Base-by-base conservation (phyloP, 306 rosid species). In the Betula pendula region DNA sequence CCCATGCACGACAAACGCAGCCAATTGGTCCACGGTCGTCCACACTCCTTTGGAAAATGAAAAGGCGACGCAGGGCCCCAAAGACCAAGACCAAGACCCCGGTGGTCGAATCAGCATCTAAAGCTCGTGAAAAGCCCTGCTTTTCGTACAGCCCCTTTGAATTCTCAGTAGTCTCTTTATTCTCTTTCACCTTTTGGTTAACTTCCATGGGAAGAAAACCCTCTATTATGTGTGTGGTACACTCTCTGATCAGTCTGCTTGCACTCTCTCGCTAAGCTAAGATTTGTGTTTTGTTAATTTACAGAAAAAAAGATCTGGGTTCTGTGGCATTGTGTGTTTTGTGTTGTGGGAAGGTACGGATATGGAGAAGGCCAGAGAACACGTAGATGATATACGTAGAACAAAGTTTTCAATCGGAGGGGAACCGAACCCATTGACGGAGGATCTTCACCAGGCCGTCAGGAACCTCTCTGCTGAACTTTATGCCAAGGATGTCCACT, bases 401-500 rank as follows among this genome's bases (percentile, higher is more conserved):
- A 35, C 4, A 12, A 92, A 85, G 71, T 92, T 88, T 79, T 90
- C 84, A 1, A 92, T 92, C 15, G 96, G 97, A 20, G 90, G 83
- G 0, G 59, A 52, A 1, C 59, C 35, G 2, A 87, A 85, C 56
- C 89, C 90, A 0, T 66, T 88, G 16, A 62, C 81, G 8, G 84
- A 76, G 60, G 92, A 88, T 42, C 83, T 88, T 35, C 96, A 90
- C 53, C 90, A 87, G 56, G 89, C 93, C 0, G 86, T 87, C 0
- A 85, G 74, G 77, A 80, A 84, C 69, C 89, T 90, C 51, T 88
- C 91, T 0, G 90, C 88, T 0, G 91, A 92, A 27, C 92, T 92
- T 22, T 92, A 92, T 71, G 84, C 93, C 42, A 90, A 84, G 60
- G 92, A 87, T 52, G 92, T 90, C 43, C 96, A 92, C 77, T 92